Evolutionary conservation across 2,329 filamentous ascomycete species (phyloP), one percentile per base, ranked within the genome.

Genomic region (Cytospora mali): DNA sequence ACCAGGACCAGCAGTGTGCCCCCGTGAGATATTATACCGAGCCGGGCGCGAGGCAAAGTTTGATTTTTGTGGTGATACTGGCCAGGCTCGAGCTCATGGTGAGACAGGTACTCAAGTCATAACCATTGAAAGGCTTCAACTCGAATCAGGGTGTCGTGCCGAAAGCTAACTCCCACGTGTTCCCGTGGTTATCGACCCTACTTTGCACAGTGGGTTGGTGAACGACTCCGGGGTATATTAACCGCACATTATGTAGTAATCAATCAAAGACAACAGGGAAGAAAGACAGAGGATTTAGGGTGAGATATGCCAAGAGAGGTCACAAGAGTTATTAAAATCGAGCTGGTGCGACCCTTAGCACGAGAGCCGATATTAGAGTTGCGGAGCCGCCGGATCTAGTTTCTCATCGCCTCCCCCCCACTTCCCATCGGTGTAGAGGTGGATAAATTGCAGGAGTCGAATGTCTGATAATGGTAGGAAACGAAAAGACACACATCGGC

Each of bases 351-450:
- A 46, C n/a, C 2, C 42, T 23, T 21, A 23, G 42, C 42, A 46
- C 42, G 42, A 46, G n/a, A 46, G 42, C 42, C 42, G 42, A 46
- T 46, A 46, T 46, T 23, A 46, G 42, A 46, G 42, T 46, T 46
- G 57, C 57, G 57, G 57, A 51, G 57, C 57, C 49, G 25, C 57
- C 57, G 50, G 57, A 51, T 50, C 57, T 54, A 60, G 49, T 54
- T 60, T 60, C 57, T 60, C 57, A 54, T 29, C 33, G 33, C 50
- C 57, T 54, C 53, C 50, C 57, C 57, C 57, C 57, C 57, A 60
- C 57, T 48, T 18, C 27, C 31, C 25, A 48, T 48, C 57, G 57
- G 57, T 51, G 35, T 42, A 48, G 35, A 33, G 14, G 48, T 39
- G 55, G 46, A 28, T n/a, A 51, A 10, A 29, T n/a, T 23, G 16